Base-by-base conservation (phyloP, 345 rosid species). In the Durio zibethinus region DNA sequence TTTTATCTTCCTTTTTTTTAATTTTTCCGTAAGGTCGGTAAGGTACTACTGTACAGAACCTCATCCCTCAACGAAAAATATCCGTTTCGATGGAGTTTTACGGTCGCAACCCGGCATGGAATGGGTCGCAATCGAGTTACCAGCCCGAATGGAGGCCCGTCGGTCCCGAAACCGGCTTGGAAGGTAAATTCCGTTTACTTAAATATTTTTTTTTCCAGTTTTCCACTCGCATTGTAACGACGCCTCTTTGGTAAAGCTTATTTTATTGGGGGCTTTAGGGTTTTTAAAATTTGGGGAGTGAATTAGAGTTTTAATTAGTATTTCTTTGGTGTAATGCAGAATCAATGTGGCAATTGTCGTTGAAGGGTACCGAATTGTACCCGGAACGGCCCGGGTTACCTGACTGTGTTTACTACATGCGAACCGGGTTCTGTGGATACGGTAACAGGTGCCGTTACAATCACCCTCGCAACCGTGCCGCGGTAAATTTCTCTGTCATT, bases 371-470 rank as follows among this genome's bases (percentile, higher is more conserved):
- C 18, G 86, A 88, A 72, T 66, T 88, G 25, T 97, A 92, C 81
- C 99, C 98, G n/a, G 94, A 91, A 77, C 87, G 97, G 72, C 86
- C 87, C 4, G 88, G 89, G 56, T 87, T 88, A n/a, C 90, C 97
- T 52, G 95, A 94, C 82, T 97, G 99, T 86, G 90, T 90, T 15
- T 92, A 88, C 84, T 97, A 94, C 83, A 88, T 97, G 97, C 90
- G 94, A 69, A 94, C 98, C 5, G 97, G 99, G 79, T 80, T 82
- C 73, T 97, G 99, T 79, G 97, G 94, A 43, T 97, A 85, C 40
- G 91, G 93, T 59, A 70, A 76, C 60, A 86, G 98, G 85, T 97
- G 99, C 85, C 97, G 97, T 76, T 94, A 86, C 90, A 97, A 97
- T 82, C 99, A 97, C 78, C 99, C 98, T 73, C 92, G 87, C 25